Evolutionary conservation across 2,329 filamentous ascomycete species (phyloP).

Genomic region (Colletotrichum theobromicola): DNA sequence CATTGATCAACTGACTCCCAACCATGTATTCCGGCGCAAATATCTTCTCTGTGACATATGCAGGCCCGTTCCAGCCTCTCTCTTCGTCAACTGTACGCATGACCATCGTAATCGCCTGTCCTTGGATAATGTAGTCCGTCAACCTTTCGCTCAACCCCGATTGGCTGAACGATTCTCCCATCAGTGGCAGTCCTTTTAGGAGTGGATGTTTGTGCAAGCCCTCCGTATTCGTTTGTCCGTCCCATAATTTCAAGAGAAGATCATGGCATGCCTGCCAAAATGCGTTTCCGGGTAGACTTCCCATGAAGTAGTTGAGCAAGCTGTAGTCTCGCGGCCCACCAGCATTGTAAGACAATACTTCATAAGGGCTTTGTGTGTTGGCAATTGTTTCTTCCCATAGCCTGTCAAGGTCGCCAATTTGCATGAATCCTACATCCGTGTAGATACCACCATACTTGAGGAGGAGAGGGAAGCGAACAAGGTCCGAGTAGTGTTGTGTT

Average conservation of each 20-base stretch:
- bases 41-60: constrained; percentile 52
- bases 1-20: constrained; percentile 57
- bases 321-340: constrained; percentile 37
- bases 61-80: constrained; percentile 58
- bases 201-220: constrained; percentile 55
- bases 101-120: constrained; percentile 55
- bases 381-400: constrained; percentile 57
- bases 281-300: constrained; percentile 8
- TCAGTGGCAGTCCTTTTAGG: constrained; percentile 47
- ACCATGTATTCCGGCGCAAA: constrained; percentile 56
- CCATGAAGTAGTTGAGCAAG: constrained; percentile 57
- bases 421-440: constrained; percentile 60
- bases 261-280: constrained; percentile 40
- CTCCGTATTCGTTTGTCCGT: constrained; percentile 52
- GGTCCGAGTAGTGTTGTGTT: constrained; percentile 60
- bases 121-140: constrained; percentile 63
- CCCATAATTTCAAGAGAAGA: constrained; percentile 59
- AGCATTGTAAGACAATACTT: constrained; percentile 52
- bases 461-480: constrained; percentile 62
- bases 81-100: constrained; percentile 57
- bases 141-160: constrained; percentile 44
- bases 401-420: constrained; percentile 60
- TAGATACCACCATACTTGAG: constrained; percentile 63
- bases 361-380: constrained; percentile 48
- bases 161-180: constrained; percentile 40